Evolutionary conservation across 345 rosid species (phyloP).

Genomic region (Nasturtium officinale): DNA sequence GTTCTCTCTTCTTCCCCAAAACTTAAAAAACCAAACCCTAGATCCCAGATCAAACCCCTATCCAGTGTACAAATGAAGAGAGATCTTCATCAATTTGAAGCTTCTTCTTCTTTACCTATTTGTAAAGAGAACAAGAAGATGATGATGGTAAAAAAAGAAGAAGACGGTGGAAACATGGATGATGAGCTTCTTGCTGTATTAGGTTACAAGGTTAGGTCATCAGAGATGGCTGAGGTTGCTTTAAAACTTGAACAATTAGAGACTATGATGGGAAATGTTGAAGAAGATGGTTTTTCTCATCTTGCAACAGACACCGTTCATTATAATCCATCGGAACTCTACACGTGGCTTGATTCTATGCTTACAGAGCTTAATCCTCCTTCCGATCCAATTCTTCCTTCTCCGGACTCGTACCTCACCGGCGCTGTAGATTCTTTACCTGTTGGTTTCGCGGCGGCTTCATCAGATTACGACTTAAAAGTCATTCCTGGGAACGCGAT

Average conservation of each 20-base stretch:
- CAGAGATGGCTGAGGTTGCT: slow-evolving; percentile 92
- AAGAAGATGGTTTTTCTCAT: slow-evolving; percentile 62
- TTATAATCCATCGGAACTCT: slow-evolving; percentile 76
- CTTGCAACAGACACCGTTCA: slow-evolving; percentile 72
- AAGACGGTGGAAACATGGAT: slow-evolving; percentile 58
- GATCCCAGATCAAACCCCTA: slow-evolving; percentile 30
- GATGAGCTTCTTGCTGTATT: slow-evolving; percentile 73
- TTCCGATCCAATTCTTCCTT: slow-evolving; percentile 16
- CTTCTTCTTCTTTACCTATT: slow-evolving; percentile 4
- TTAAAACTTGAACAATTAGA: slow-evolving; percentile 81
- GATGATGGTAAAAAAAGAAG: slow-evolving; percentile 49
- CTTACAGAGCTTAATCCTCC: slow-evolving; percentile 64
- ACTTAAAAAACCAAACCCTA: not conserved
- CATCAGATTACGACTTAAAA: slow-evolving; percentile 68
- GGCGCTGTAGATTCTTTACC: slow-evolving; percentile 52
- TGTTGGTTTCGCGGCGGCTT: slow-evolving; percentile 44
- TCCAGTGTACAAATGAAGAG: slow-evolving; percentile 50
- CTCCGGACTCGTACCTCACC: slow-evolving; percentile 41
- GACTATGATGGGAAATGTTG: slow-evolving; percentile 61
- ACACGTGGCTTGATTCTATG: slow-evolving; percentile 68
- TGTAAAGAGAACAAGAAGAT: slow-evolving; percentile 53
- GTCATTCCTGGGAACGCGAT: slow-evolving; percentile 78
- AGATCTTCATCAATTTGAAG: slow-evolving; percentile 50
- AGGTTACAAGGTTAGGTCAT: slow-evolving; percentile 74
- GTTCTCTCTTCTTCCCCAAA: slow-evolving; percentile 27